Conservation (phyloP, 2,329 filamentous ascomycete genomes). For the Emmonsiellopsis sp. region DNA sequence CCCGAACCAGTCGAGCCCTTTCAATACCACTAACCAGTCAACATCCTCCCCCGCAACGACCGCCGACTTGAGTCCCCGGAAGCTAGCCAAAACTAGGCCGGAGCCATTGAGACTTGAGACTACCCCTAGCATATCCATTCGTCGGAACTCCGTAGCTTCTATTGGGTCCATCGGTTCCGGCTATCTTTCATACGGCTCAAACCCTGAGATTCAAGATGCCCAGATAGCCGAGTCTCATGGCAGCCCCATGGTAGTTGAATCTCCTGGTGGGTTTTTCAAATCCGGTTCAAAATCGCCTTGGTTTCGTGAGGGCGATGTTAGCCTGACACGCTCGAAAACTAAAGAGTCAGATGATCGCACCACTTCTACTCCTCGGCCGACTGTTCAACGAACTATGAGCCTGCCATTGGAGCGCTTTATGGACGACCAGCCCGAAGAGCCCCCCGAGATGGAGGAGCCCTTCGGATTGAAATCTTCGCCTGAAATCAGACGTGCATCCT, state of each 20-base stretch:
- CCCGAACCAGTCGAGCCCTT: neutral
- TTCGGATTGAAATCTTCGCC: conserved; percentile 8
- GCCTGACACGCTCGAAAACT: conserved; percentile 5
- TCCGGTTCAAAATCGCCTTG: conserved; percentile 16
- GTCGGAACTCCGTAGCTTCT: conserved; percentile 13
- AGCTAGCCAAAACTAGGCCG: conserved; percentile 19
- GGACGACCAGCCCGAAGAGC: conserved; percentile 25
- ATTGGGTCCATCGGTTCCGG: conserved; percentile 15
- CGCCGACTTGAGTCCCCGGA: conserved; percentile 20
- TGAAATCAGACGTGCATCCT: conserved; percentile 12
- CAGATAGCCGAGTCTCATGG: conserved; percentile 14
- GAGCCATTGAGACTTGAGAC: conserved; percentile 15
- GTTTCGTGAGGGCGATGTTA: conserved; percentile 17
- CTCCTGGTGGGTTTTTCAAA: conserved; percentile 15
- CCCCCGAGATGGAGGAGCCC: conserved; percentile 14
- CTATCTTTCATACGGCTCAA: conserved; percentile 11
- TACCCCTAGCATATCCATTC: conserved; percentile 9
- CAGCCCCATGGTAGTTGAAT: conserved; percentile 17
- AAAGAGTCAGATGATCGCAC: conserved; percentile 14
- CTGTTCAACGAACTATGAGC: conserved; percentile 13
- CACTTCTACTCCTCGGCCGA: conserved; percentile 13
- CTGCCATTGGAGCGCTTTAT: conserved; percentile 10
- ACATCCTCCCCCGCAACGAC: neutral
- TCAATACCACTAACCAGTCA: neutral
- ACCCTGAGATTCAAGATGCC: conserved; percentile 18